These are phyloP conservation scores for Nectriaceae sp. DNA, from an alignment of 2,329 filamentous ascomycete species.

Conservation along the genomic window DNA sequence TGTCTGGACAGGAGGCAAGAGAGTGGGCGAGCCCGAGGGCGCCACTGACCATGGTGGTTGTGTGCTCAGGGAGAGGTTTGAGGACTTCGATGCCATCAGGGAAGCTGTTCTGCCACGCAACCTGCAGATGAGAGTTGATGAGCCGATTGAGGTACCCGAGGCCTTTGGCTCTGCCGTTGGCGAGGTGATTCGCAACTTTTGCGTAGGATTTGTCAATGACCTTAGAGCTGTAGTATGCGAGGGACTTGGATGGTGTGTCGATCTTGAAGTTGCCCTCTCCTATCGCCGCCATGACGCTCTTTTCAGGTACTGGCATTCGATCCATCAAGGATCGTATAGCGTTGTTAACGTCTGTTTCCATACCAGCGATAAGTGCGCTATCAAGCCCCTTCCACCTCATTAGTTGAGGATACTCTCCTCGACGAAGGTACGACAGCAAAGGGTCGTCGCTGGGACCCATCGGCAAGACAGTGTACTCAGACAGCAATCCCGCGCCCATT, in stretches of 20 bases:
- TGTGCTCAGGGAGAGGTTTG: constrained; percentile 76
- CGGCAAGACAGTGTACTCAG: constrained; percentile 78
- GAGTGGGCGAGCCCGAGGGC: constrained; percentile 73
- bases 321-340: constrained; percentile 61
- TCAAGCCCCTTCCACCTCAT: constrained; percentile 74
- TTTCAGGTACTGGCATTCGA: constrained; percentile 44
- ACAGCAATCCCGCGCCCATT: constrained; percentile 82
- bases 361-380: constrained; percentile 72
- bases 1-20: constrained; percentile 73
- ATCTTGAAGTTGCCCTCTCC: constrained; percentile 63
- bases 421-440: constrained; percentile 71
- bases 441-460: constrained; percentile 77
- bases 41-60: constrained; percentile 69
- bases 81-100: constrained; percentile 76
- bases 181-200: constrained; percentile 64
- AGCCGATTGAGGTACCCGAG: constrained; percentile 69
- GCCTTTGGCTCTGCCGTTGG: constrained; percentile 58
- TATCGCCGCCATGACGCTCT: constrained; percentile 62
- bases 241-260: constrained; percentile 63
- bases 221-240: constrained; percentile 76
- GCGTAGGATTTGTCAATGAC: constrained; percentile 67
- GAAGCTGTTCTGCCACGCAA: constrained; percentile 81
- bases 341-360: constrained; percentile 62
- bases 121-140: constrained; percentile 83
- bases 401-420: constrained; percentile 72